phyloP scores from a whole-genome alignment of 2,329 filamentous ascomycete genomes.

The Volutella citrinella region DNA sequence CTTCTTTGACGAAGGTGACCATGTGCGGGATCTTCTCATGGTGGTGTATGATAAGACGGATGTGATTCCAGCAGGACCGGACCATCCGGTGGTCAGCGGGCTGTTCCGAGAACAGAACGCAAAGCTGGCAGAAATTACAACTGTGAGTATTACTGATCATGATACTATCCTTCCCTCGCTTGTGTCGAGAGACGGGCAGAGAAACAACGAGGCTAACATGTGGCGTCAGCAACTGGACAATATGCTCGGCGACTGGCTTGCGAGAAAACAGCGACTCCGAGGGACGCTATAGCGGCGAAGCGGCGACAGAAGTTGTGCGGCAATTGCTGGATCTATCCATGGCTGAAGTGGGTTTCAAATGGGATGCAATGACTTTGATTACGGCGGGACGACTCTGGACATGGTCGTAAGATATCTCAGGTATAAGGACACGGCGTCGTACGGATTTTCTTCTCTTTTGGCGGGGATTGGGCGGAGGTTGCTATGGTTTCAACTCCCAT shows the following conservation, averaged over 20 bases:
- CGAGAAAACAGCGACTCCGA: slow-evolving; percentile 64
- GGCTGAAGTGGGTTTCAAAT: too few species aligned
- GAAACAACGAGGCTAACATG: slow-evolving; percentile 13
- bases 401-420: too few species aligned
- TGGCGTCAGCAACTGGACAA: slow-evolving; percentile 71
- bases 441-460: too few species aligned
- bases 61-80: slow-evolving; percentile 72
- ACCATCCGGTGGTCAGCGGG: slow-evolving; percentile 78
- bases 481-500: too few species aligned
- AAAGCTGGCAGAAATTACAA: slow-evolving; percentile 81
- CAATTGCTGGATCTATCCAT: too few species aligned
- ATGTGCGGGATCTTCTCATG: slow-evolving; percentile 84
- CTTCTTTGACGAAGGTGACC: slow-evolving; percentile 86
- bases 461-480: too few species aligned
- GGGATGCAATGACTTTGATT: too few species aligned
- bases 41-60: slow-evolving; percentile 92
- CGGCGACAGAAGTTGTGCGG: background rate
- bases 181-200: too few species aligned
- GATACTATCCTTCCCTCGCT: too few species aligned
- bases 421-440: too few species aligned
- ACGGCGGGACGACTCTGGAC: too few species aligned
- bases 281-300: slow-evolving; percentile 37
- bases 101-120: slow-evolving; percentile 87
- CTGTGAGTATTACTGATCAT: slow-evolving; percentile 50
- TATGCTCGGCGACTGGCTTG: slow-evolving; percentile 79